A percentile compares a stretch with the other conserved stretches of the same genome.
Conservation (phyloP, 108 stramenopile genomes). For the Licmophora abbreviata region DNA sequence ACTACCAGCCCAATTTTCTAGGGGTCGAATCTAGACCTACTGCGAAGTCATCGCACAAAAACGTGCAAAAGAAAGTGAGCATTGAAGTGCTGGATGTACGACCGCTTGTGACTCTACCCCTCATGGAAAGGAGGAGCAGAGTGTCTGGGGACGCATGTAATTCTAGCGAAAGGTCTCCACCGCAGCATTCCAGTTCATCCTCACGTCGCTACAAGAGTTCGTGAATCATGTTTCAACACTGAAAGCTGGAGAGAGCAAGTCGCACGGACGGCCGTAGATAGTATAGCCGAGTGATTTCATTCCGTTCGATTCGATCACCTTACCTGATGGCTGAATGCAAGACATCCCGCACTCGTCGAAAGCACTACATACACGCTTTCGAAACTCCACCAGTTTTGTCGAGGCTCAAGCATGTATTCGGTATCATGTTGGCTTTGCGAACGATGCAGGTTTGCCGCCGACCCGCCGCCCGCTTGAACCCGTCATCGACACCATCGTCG, state of each 20-base stretch:
- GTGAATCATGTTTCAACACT: background rate
- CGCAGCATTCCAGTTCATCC: background rate
- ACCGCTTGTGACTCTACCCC: conserved; percentile 27
- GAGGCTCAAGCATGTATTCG: too few relatives aligned
- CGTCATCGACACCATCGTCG: too few relatives aligned
- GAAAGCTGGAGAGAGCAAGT: too few relatives aligned
- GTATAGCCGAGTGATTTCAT: background rate
- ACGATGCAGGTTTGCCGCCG: too few relatives aligned
- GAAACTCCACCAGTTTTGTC: too few relatives aligned
- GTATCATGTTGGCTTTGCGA: too few relatives aligned
- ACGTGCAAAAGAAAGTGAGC: background rate
- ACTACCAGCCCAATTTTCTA: background rate
- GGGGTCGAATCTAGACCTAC: background rate
- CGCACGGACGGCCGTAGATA: background rate
- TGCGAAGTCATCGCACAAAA: background rate
- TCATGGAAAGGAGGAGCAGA: conserved; percentile 12
- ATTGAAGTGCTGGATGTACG: conserved; percentile 8
- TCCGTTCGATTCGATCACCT: conserved; percentile 1
- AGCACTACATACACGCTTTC: too few relatives aligned
- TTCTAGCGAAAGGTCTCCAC: conserved; percentile 11
- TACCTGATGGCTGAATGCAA: background rate
- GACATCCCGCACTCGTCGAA: too few relatives aligned
- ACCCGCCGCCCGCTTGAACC: too few relatives aligned
- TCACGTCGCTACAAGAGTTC: background rate
- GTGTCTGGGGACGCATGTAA: conserved; percentile 31